Evolutionary conservation across 352 stramenopile genomes (phyloP).

Genomic region (Phytophthora multivora): DNA sequence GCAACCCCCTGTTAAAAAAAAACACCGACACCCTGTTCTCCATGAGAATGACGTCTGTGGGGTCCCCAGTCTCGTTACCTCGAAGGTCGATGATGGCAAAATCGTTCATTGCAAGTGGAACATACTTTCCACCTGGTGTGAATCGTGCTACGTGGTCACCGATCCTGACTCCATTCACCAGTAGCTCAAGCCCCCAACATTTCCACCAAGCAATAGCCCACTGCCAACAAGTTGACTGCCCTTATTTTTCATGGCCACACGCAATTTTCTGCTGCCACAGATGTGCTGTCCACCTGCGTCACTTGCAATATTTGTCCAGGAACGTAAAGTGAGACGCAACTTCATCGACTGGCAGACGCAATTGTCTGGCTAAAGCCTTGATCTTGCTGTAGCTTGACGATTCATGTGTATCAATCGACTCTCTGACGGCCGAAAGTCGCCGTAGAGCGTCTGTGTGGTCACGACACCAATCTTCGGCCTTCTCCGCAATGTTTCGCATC

Average conservation of each 20-base stretch:
- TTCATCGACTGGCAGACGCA: constrained; percentile 56
- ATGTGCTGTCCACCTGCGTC: no score
- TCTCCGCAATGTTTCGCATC: constrained; percentile 51
- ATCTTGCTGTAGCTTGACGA: constrained; percentile 42
- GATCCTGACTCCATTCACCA: constrained; percentile 4
- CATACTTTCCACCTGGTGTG: constrained; percentile 9
- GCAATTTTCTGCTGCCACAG: no score
- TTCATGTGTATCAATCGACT: not conserved
- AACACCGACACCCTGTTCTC: constrained; percentile 1
- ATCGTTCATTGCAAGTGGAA: not conserved
- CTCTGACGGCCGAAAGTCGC: constrained; percentile 18
- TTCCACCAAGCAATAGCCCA: no score
- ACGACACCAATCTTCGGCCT: constrained; percentile 61
- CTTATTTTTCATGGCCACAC: no score
- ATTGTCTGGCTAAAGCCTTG: constrained; percentile 46
- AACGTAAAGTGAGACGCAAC: constrained; percentile 64
- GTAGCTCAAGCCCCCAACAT: constrained; percentile 7
- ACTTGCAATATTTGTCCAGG: constrained; percentile 43
- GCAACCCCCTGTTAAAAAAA: constrained; percentile 5
- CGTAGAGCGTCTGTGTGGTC: constrained; percentile 48
- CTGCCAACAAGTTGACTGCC: no score
- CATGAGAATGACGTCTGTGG: not conserved
- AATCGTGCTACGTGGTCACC: constrained; percentile 2
- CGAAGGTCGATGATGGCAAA: constrained; percentile 4
- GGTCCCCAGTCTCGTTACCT: not conserved